phyloP scores from a whole-genome alignment of 139 green algal species.

The Chlamydomonas urium region DNA sequence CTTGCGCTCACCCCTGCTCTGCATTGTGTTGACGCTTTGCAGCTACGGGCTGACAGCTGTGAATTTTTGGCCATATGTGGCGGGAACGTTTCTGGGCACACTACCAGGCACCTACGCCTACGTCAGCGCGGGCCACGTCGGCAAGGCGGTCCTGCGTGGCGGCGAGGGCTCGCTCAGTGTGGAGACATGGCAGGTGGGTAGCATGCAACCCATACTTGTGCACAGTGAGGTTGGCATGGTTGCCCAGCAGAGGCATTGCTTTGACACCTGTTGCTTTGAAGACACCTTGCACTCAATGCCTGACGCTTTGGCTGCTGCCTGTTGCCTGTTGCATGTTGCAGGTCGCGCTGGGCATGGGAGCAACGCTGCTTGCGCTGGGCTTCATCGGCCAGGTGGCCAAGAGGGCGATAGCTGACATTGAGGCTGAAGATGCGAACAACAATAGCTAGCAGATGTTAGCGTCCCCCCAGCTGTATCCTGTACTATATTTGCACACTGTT shows the following conservation, averaged over 20 bases:
- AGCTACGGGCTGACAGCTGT: constrained; percentile 88
- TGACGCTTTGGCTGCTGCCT: background rate
- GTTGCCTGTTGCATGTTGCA: constrained; percentile 27
- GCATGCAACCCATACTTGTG: background rate
- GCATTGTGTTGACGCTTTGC: no score
- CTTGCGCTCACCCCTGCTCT: no score
- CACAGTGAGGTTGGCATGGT: background rate
- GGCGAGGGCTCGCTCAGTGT: constrained; percentile 38
- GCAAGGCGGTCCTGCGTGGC: constrained; percentile 47
- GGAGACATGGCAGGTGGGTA: constrained; percentile 37
- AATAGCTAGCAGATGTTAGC: constrained; percentile 1
- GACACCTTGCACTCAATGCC: background rate
- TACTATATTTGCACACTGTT: no score
- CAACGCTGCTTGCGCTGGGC: constrained; percentile 50
- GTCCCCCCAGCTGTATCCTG: no score
- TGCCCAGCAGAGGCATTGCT: background rate
- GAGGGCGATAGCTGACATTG: constrained; percentile 62
- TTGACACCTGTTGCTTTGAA: background rate
- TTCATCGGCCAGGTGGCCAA: constrained; percentile 71
- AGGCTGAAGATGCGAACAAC: constrained; percentile 27
- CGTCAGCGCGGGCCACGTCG: constrained; percentile 62
- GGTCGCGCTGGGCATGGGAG: constrained; percentile 55
- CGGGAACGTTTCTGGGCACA: constrained; percentile 85
- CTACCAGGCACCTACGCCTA: constrained; percentile 90
- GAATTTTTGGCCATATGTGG: constrained; percentile 72